phyloP scores from a whole-genome alignment of 2,329 filamentous ascomycete species.

The Cladobotryum protrusum region DNA sequence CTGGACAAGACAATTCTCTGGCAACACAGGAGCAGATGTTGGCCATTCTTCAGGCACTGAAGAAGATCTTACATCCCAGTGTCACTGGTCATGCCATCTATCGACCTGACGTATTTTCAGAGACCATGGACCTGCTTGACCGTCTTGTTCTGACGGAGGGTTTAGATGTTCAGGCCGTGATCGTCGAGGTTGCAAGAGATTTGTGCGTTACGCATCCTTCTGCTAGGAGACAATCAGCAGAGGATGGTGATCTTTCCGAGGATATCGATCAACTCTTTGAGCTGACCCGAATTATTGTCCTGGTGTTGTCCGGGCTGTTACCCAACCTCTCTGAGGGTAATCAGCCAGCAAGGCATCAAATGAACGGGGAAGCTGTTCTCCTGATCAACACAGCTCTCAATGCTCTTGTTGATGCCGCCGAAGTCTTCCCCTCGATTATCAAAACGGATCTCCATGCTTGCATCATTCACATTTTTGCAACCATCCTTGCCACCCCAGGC shows the following conservation, averaged over 20 bases:
- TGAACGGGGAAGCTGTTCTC: slow-evolving; percentile 80
- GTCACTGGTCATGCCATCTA: slow-evolving; percentile 97
- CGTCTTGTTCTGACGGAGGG: slow-evolving; percentile 87
- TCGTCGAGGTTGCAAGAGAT: slow-evolving; percentile 88
- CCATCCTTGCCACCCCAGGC: slow-evolving; percentile 73
- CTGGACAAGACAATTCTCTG: slow-evolving; percentile 44
- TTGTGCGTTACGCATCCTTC: slow-evolving; percentile 89
- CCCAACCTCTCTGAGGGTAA: slow-evolving; percentile 70
- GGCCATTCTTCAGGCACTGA: slow-evolving; percentile 83
- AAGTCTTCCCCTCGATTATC: slow-evolving; percentile 94
- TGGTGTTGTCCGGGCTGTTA: slow-evolving; percentile 81
- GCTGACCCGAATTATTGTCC: slow-evolving; percentile 88
- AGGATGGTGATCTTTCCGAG: slow-evolving; percentile 79
- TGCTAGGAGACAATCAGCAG: slow-evolving; percentile 50
- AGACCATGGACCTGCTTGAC: slow-evolving; percentile 94
- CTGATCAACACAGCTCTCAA: slow-evolving; percentile 76
- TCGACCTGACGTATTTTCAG: slow-evolving; percentile 88
- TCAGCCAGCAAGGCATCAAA: slow-evolving; percentile 62
- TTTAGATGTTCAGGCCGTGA: slow-evolving; percentile 79
- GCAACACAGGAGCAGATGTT: slow-evolving; percentile 73
- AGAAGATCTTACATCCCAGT: slow-evolving; percentile 89
- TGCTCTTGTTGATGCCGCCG: slow-evolving; percentile 86
- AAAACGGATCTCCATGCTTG: slow-evolving; percentile 94
- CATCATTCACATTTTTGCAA: slow-evolving; percentile 93
- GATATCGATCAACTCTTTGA: slow-evolving; percentile 98